Evolutionary conservation across 2,329 filamentous ascomycete species (phyloP), one percentile per base, ranked within the genome.

Genomic region (Aureobasidium vineae): DNA sequence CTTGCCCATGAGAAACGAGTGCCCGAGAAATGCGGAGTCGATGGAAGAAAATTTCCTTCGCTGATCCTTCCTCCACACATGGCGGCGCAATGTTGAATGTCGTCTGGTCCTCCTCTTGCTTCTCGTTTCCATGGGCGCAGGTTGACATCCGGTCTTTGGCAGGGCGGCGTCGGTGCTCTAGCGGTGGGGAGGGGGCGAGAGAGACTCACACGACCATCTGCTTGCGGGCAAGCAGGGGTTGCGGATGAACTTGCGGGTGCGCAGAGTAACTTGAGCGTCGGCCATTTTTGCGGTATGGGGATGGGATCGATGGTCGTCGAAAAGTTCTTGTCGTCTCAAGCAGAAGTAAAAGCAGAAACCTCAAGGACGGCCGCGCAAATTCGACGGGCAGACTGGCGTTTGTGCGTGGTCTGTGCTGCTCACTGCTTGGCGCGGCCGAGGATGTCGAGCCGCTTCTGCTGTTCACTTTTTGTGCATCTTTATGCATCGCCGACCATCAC

Each of bases 231-330:
- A 99, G 90, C 80, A 99, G 92, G 82, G 91, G 89, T 99, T 99
- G 86, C 93, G 92, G 85, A 98, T 96, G 91, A 99, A 99, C 88
- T 98, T 98, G 91, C 95, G 94, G 84, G 95, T 99, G 86, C 95
- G 81, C 79, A 83, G 75, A 72, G 81, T 83, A 72, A 83, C 81
- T 77, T 82, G 81, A 72, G 79, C 79, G 84, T 93, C 90, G 84
- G 93, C 90, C 94, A 97, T 97, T 82, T 83, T 96, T 85, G 84
- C 84, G 83, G 78, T 78, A 31, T 64, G 49, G 40, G 40, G 49
- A 52, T 68, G 41, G 64, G 54, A 66, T 65, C 45, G 40, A 56
- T 57, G 36, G 60, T 56, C 36, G 52, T 66, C 63, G 52, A 56
- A 57, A 40, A 43, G 31, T 19, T 45, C 23, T 52, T 63, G 61